Percentiles rank a stretch among this genome's conserved stretches.
These are phyloP conservation scores for Mesembryanthemum crystallinum DNA, from an alignment of 148 eudicot species.

Conservation along the genomic window DNA sequence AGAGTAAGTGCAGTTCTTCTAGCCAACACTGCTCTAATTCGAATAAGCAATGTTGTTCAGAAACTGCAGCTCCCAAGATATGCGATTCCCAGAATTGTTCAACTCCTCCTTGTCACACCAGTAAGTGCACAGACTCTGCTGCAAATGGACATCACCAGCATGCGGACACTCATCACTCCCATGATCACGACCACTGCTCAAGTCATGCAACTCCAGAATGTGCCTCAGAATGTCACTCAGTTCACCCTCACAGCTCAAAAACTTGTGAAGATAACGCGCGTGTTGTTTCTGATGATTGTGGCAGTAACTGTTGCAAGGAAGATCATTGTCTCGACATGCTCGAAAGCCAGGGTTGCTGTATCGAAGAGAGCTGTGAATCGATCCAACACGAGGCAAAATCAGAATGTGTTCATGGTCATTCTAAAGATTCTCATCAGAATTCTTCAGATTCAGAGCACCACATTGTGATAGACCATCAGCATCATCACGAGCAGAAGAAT, in stretches of 20 bases:
- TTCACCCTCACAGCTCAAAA: neutral
- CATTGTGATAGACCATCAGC: neutral
- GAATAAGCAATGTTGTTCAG: constrained; percentile 26
- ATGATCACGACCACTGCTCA: neutral
- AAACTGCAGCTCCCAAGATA: neutral
- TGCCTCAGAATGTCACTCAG: neutral
- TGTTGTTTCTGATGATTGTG: constrained; percentile 1
- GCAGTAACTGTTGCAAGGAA: constrained; percentile 4
- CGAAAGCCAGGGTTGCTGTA: constrained; percentile 24
- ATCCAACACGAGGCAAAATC: neutral
- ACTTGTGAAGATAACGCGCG: constrained; percentile 1
- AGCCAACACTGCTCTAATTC: constrained; percentile 22
- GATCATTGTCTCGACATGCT: constrained; percentile 27
- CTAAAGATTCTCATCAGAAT: neutral
- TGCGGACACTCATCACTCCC: neutral
- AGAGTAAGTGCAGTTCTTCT: constrained; percentile 28
- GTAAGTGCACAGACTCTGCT: neutral
- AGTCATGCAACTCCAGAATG: neutral
- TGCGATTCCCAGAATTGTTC: constrained; percentile 6
- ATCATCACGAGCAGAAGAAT: constrained; percentile 1
- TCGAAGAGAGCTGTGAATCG: constrained; percentile 1
- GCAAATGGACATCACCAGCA: neutral
- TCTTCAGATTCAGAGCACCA: neutral
- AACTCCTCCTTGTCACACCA: neutral
- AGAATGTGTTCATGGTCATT: neutral